These are phyloP conservation scores for Senecio squalidus DNA, from an alignment of 140 eudicot species.

Conservation along the genomic window DNA sequence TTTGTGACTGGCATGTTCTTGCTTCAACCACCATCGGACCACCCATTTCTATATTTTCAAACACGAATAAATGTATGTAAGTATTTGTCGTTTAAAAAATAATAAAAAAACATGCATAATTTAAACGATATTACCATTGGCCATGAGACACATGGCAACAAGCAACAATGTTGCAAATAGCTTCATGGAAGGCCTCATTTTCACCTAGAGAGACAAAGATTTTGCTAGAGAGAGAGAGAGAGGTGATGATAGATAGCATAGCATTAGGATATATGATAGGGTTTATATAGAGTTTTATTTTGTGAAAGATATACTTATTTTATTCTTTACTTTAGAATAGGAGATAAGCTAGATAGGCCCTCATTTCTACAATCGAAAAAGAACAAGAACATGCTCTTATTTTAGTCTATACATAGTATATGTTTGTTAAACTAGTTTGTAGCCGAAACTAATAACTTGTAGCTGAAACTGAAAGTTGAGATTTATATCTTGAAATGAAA, in stretches of 20 bases:
- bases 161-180: conserved; percentile 23
- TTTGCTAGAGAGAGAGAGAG: neutral
- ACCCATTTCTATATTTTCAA: conserved; percentile 20
- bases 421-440: too few relatives aligned
- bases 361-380: too few relatives aligned
- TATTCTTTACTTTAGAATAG: too few relatives aligned
- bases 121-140: conserved; percentile 25
- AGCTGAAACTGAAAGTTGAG: too few relatives aligned
- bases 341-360: too few relatives aligned
- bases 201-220: neutral
- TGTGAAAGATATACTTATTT: too few relatives aligned
- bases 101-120: too few relatives aligned
- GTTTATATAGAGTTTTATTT: conserved; percentile 15
- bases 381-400: too few relatives aligned
- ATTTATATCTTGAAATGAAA: too few relatives aligned
- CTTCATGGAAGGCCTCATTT: conserved; percentile 33
- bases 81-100: too few relatives aligned
- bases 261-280: neutral
- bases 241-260: neutral
- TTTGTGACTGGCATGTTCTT: conserved; percentile 43
- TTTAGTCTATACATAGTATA: too few relatives aligned
- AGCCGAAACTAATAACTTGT: too few relatives aligned
- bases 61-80: neutral
- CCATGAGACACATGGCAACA: conserved; percentile 30
- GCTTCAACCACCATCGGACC: conserved; percentile 36